These are phyloP conservation scores for Picea engelmannii DNA, from an alignment of 83 land plant species.

Conservation along the genomic window DNA sequence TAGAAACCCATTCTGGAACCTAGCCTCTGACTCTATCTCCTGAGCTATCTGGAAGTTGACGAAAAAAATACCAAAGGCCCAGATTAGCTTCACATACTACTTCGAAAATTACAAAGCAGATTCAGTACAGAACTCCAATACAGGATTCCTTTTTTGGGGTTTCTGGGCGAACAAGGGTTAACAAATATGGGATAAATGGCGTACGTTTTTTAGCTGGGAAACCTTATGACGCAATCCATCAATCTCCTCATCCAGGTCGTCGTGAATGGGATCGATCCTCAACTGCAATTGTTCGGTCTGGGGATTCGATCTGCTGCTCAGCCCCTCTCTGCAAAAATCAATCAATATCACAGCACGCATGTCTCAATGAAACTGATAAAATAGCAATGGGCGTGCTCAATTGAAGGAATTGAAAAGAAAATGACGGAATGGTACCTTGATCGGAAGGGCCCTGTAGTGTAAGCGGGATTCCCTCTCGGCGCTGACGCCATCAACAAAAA, in stretches of 20 bases:
- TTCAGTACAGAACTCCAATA: too few species aligned
- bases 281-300: constrained; percentile 66
- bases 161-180: too few species aligned
- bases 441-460: neutral
- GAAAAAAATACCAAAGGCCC: too few species aligned
- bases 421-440: constrained; percentile 6
- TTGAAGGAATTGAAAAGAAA: neutral
- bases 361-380: neutral
- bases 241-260: constrained; percentile 75
- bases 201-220: constrained; percentile 48
- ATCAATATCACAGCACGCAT: neutral
- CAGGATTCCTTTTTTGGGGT: too few species aligned
- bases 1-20: constrained; percentile 74
- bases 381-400: neutral
- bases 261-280: constrained; percentile 72
- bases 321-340: constrained; percentile 39
- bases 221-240: constrained; percentile 59
- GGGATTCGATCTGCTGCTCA: constrained; percentile 30
- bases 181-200: constrained; percentile 10
- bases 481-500: constrained; percentile 3
- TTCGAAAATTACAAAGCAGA: too few species aligned
- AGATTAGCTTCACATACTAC: too few species aligned
- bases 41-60: constrained; percentile 64
- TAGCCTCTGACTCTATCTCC: constrained; percentile 79
- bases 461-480: too few species aligned